Conservation (phyloP, 106 monocot genomes). For the Acanthochlamys bracteata region DNA sequence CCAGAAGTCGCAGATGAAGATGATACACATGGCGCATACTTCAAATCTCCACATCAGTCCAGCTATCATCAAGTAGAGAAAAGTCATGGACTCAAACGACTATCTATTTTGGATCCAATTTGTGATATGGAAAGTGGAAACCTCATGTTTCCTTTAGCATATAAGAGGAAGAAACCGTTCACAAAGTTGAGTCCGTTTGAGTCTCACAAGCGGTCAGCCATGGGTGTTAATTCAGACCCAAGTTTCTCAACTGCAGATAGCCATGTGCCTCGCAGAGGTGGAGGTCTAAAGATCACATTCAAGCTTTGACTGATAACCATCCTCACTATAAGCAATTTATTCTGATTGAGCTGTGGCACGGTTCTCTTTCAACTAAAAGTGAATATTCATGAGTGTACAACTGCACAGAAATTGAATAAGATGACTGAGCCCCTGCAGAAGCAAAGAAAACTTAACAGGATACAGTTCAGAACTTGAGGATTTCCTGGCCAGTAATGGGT, state of each 20-base stretch:
- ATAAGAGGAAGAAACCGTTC: slow-evolving; percentile 39
- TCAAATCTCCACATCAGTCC: slow-evolving; percentile 1
- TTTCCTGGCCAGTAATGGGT: neutral
- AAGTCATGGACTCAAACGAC: slow-evolving; percentile 1
- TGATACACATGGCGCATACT: neutral
- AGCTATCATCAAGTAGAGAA: slow-evolving; percentile 1
- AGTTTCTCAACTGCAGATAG: slow-evolving; percentile 4
- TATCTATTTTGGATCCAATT: neutral
- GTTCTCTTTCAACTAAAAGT: slow-evolving; percentile 14
- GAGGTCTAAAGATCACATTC: slow-evolving; percentile 22
- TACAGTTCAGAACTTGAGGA: neutral
- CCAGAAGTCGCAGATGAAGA: slow-evolving; percentile 6
- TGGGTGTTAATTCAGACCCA: neutral
- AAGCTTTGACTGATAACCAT: slow-evolving; percentile 21
- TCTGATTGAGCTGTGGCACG: slow-evolving; percentile 15
- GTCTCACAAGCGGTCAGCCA: slow-evolving; percentile 8
- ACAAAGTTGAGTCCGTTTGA: slow-evolving; percentile 18
- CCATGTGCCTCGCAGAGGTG: slow-evolving; percentile 19
- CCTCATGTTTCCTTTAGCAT: slow-evolving; percentile 35
- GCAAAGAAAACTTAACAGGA: neutral
- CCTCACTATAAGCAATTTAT: slow-evolving; percentile 7
- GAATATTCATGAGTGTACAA: neutral
- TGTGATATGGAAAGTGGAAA: slow-evolving; percentile 13
- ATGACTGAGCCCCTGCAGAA: neutral
- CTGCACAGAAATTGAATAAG: neutral